Evolutionary conservation across 768 basidiomycete species (phyloP).

Genomic region (Leccinellum albellum): DNA sequence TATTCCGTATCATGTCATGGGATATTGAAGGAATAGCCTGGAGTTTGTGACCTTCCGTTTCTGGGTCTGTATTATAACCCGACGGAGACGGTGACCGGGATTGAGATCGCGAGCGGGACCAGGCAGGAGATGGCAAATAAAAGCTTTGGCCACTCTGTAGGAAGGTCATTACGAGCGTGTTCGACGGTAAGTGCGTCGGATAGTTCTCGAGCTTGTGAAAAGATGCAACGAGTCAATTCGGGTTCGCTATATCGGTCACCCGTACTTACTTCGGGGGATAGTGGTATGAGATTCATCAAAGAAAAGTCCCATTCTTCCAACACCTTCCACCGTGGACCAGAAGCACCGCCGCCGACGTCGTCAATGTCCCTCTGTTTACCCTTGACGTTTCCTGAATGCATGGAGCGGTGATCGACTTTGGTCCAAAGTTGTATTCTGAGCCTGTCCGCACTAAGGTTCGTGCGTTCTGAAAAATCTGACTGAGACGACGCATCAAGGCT

Average conservation of each 20-base stretch:
- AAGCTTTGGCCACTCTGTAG: constrained; percentile 58
- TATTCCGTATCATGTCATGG: constrained; percentile 17
- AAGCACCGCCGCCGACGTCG: constrained; percentile 2
- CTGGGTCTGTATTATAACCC: constrained; percentile 74
- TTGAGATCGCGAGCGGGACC: constrained; percentile 24
- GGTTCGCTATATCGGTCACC: constrained; percentile 4
- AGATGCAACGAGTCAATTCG: constrained; percentile 7
- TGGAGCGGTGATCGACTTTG: constrained; percentile 29
- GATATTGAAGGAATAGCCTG: constrained; percentile 14
- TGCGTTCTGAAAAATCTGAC: constrained; percentile 52
- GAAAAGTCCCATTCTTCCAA: constrained; percentile 67
- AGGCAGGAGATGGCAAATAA: constrained; percentile 45
- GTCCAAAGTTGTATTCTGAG: constrained; percentile 62
- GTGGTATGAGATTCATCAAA: constrained; percentile 51
- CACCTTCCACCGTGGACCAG: constrained; percentile 50
- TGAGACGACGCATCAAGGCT: constrained; percentile 48
- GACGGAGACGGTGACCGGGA: constrained; percentile 54
- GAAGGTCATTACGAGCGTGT: constrained; percentile 67
- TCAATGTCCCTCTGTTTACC: constrained; percentile 45
- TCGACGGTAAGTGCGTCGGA: constrained; percentile 57
- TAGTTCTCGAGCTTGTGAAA: constrained; percentile 35
- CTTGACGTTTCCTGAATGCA: constrained; percentile 27
- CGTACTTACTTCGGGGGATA: constrained; percentile 59
- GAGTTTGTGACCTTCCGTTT: constrained; percentile 46
- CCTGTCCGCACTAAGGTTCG: constrained; percentile 48